These are phyloP conservation scores for Zanthoxylum bungeanum DNA, from an alignment of 345 rosid genomes.

Conservation along the genomic window DNA sequence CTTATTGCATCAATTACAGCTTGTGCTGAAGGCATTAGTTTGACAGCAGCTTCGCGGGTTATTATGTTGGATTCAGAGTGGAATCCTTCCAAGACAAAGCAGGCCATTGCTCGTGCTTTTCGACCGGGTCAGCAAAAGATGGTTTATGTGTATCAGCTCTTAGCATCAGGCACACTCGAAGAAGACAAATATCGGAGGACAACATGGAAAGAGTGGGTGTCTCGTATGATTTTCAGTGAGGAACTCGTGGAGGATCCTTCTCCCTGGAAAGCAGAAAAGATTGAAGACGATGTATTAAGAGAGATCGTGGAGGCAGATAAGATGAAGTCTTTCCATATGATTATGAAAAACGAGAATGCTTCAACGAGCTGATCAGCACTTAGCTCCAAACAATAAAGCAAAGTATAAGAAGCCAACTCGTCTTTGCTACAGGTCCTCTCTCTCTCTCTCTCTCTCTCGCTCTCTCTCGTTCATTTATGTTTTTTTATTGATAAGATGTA, in stretches of 20 bases:
- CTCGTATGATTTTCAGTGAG: slow-evolving; percentile 94
- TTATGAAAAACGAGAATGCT: slow-evolving; percentile 95
- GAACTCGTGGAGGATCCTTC: slow-evolving; percentile 89
- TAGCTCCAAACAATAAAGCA: background rate
- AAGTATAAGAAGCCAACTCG: slow-evolving; percentile 4
- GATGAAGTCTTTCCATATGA: slow-evolving; percentile 88
- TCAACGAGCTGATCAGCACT: slow-evolving; percentile 54
- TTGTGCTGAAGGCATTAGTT: slow-evolving; percentile 92
- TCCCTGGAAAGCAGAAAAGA: slow-evolving; percentile 84
- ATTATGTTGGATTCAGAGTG: slow-evolving; percentile 77
- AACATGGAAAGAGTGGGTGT: slow-evolving; percentile 98
- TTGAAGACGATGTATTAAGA: slow-evolving; percentile 80
- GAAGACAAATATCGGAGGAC: slow-evolving; percentile 89
- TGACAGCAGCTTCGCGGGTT: slow-evolving; percentile 96
- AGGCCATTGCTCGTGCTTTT: slow-evolving; percentile 89
- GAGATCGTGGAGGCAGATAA: slow-evolving; percentile 84
- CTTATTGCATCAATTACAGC: slow-evolving; percentile 88
- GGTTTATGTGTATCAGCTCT: slow-evolving; percentile 86
- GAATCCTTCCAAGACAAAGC: slow-evolving; percentile 98
- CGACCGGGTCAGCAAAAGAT: slow-evolving; percentile 90
- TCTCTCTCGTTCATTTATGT: background rate
- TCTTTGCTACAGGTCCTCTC: slow-evolving; percentile 5
- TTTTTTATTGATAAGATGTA: background rate
- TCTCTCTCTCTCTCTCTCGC: background rate
- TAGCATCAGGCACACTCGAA: slow-evolving; percentile 76